Percentiles rank a stretch among this genome's conserved stretches.
phyloP scores from a whole-genome alignment of 2,329 filamentous ascomycete species.

The Scedosporium boydii region DNA sequence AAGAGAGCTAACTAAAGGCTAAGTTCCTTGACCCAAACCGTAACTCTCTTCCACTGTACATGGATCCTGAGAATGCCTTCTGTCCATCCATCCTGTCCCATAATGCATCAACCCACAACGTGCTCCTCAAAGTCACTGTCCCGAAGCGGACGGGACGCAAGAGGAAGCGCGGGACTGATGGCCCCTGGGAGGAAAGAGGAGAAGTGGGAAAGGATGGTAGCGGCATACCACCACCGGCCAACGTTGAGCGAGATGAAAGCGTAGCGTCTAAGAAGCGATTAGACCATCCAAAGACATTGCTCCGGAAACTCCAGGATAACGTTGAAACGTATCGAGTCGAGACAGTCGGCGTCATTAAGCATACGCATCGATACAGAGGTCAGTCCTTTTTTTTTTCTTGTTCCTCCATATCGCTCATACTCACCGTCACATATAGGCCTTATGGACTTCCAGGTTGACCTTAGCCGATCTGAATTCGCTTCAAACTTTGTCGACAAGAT shows the following conservation, averaged over 20 bases:
- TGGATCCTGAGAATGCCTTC: constrained; percentile 71
- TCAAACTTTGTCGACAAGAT: constrained; percentile 61
- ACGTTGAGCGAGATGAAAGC: constrained; percentile 13
- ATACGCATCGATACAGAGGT: constrained; percentile 81
- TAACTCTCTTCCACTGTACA: constrained; percentile 55
- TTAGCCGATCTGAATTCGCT: constrained; percentile 59
- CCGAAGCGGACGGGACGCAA: constrained; percentile 81
- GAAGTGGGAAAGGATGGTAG: constrained; percentile 18
- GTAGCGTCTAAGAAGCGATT: constrained; percentile 34
- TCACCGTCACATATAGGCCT: constrained; percentile 35
- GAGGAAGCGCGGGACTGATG: constrained; percentile 68
- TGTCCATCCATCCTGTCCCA: constrained; percentile 71
- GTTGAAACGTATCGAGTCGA: constrained; percentile 56
- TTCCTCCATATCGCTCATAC: background rate
- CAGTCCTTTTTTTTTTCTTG: constrained; percentile 10
- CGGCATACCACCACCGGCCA: background rate
- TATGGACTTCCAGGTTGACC: constrained; percentile 79
- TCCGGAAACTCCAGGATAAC: constrained; percentile 63
- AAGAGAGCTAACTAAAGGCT: background rate
- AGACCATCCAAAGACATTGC: constrained; percentile 45
- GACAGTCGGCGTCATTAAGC: constrained; percentile 61
- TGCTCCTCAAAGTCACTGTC: constrained; percentile 78
- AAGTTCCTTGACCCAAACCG: constrained; percentile 39
- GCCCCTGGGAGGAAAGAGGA: constrained; percentile 46
- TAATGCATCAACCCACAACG: constrained; percentile 66